phyloP scores from a whole-genome alignment of 1,139 yeast species.

The Zygosaccharomyces sapae region DNA sequence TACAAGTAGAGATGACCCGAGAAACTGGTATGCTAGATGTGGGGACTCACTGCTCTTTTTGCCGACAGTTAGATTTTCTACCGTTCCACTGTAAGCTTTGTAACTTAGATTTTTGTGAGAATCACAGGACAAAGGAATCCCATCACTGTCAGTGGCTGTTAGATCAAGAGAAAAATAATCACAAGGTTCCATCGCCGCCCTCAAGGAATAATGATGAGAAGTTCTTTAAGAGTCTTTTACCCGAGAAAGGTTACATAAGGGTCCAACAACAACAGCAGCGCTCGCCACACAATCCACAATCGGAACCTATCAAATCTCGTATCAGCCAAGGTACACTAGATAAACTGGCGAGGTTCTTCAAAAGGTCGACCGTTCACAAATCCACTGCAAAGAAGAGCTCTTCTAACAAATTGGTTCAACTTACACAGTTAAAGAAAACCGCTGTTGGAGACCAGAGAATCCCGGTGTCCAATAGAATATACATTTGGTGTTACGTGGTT shows the following conservation, averaged over 20 bases:
- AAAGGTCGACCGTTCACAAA: constrained; percentile 17
- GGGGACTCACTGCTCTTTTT: constrained; percentile 62
- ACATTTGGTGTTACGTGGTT: constrained; percentile 56
- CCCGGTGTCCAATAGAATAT: constrained; percentile 52
- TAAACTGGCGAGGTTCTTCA: constrained; percentile 47
- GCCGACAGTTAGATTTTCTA: constrained; percentile 62
- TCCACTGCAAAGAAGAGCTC: constrained; percentile 17
- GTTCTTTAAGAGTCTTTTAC: constrained; percentile 45
- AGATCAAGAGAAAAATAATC: constrained; percentile 16
- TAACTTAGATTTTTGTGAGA: constrained; percentile 50
- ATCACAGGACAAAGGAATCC: constrained; percentile 48
- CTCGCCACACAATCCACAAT: constrained; percentile 12
- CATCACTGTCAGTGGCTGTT: constrained; percentile 42
- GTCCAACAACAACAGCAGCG: constrained; percentile 24
- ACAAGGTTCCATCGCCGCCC: constrained; percentile 17
- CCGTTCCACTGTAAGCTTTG: constrained; percentile 65
- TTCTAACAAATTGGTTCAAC: constrained; percentile 37
- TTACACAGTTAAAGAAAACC: constrained; percentile 44
- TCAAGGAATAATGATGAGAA: constrained; percentile 24
- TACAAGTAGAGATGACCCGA: background rate
- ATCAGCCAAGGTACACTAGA: constrained; percentile 42
- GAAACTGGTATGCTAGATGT: constrained; percentile 55
- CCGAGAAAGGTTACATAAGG: constrained; percentile 51
- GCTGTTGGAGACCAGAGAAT: constrained; percentile 71
- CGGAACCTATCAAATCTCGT: constrained; percentile 19